Base-by-base conservation (phyloP, 1,284 basidiomycete genomes). In the Apiotrichum porosum region DNA sequence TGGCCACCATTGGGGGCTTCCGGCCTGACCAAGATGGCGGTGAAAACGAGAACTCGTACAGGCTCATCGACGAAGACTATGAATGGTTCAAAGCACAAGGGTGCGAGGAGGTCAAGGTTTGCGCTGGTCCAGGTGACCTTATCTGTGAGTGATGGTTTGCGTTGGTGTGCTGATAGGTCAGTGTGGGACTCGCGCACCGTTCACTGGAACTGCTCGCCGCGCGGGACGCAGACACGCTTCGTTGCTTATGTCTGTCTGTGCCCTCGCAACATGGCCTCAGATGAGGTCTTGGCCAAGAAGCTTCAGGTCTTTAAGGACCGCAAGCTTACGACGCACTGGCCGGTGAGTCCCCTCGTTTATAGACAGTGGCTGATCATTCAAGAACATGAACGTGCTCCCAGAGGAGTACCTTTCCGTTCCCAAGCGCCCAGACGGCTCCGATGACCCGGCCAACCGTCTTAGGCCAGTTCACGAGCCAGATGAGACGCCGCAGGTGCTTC, bases 101-200 rank as follows among this genome's bases (percentile, higher is more conserved):
- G 17, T 56, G 56, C 41, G 54, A 61, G 31, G 49, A 37, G 19
- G 43, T 61, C 37, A 61, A 61, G 39, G 51, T 61, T 15, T 56
- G 56, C 39, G 57, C 59, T 3, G 39, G 37, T 2, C 41, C 42
- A 17, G 59, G 59, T 9, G 59, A 55, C 42, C 28, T 61, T 2
- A 58, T 61, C 23, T 31, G 57, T 56, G 32, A 49, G 57, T 49
- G 4, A 3, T n/a, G 1, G 17, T 4, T 6, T 9, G 14, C 32
- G 32, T n/a, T n/a, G n/a, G n/a, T n/a, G n/a, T n/a, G n/a, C n/a
- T n/a, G n/a, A 13, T 12, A 12, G 2, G 12, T 14, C 17, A 60
- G 58, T 62, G n/a, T 60, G 60, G 60, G 60, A 62, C 44, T 57
- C 54, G 19, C 42, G 61, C 21, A 62, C 61, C 22, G 49, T 62